A percentile compares a stretch with the other conserved stretches of the same genome.
Evolutionary conservation across 2,329 filamentous ascomycete genomes (phyloP).

Genomic region (Coccinonectria pachysandricola): DNA sequence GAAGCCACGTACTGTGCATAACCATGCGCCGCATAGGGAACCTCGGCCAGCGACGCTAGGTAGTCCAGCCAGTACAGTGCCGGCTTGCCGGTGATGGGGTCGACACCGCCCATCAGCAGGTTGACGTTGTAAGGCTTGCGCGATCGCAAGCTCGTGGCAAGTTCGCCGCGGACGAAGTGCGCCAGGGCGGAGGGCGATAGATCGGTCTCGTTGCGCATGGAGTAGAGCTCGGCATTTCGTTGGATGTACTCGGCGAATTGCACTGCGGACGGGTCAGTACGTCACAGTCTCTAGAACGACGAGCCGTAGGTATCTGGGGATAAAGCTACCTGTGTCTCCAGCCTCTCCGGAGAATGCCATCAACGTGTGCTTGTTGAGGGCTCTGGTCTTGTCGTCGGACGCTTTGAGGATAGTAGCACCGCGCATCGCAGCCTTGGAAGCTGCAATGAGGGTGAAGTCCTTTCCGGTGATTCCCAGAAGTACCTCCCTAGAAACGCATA

Average conservation of each 20-base stretch:
- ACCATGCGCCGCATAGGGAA: conserved; percentile 94
- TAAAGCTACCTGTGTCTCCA: conserved; percentile 69
- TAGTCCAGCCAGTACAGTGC: conserved; percentile 97
- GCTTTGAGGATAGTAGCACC: conserved; percentile 93
- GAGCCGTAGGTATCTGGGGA: conserved; percentile 1
- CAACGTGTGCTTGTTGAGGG: conserved; percentile 85
- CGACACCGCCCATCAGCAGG: conserved; percentile 85
- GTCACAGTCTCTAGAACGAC: conserved; percentile 4
- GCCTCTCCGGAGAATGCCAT: conserved; percentile 95
- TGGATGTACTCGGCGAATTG: conserved; percentile 99
- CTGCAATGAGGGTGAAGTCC: conserved; percentile 96
- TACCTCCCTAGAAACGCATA: conserved; percentile 85
- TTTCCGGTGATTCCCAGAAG: conserved; percentile 96
- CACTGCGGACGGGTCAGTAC: conserved; percentile 44
- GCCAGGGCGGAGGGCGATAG: conserved; percentile 82
- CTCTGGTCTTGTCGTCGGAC: conserved; percentile 89
- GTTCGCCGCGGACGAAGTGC: conserved; percentile 86
- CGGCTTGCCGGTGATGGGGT: conserved; percentile 83
- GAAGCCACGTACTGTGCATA: conserved; percentile 72
- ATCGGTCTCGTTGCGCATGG: conserved; percentile 93
- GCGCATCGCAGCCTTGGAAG: conserved; percentile 97
- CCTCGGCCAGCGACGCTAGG: conserved; percentile 73
- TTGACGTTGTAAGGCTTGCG: conserved; percentile 96
- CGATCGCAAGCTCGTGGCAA: conserved; percentile 82
- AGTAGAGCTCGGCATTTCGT: conserved; percentile 95